These are phyloP conservation scores for Tephrocybe sp. DNA, from an alignment of 768 basidiomycete genomes.

Conservation along the genomic window DNA sequence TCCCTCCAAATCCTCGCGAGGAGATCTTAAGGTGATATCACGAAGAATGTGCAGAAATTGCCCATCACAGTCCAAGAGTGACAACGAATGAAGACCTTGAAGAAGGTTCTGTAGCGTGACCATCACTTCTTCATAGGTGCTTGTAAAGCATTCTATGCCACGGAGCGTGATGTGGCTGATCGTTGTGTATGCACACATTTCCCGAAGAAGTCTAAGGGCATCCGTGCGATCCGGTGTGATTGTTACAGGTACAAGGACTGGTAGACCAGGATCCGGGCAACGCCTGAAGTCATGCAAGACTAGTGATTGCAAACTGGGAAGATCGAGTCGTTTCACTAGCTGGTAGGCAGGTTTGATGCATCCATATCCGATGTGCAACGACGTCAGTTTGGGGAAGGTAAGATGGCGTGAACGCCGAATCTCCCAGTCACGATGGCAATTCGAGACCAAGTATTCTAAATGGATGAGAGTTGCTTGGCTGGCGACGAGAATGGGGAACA, in stretches of 20 bases:
- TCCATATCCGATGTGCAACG: slow-evolving; percentile 13
- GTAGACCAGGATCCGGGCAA: slow-evolving; percentile 10
- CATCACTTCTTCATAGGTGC: slow-evolving; percentile 8
- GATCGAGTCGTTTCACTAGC: slow-evolving; percentile 8
- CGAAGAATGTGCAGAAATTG: slow-evolving; percentile 13
- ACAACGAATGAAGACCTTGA: slow-evolving; percentile 9
- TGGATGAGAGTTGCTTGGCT: slow-evolving; percentile 14
- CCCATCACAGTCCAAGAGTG: slow-evolving; percentile 12
- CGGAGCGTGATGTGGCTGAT: slow-evolving; percentile 13
- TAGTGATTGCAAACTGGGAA: slow-evolving; percentile 12
- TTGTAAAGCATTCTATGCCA: slow-evolving; percentile 17
- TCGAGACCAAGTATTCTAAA: slow-evolving; percentile 13
- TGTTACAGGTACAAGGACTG: background rate
- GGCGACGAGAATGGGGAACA: slow-evolving; percentile 15
- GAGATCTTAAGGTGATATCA: slow-evolving; percentile 5
- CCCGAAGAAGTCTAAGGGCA: slow-evolving; percentile 7
- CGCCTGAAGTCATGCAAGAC: slow-evolving; percentile 15
- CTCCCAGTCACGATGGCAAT: slow-evolving; percentile 3
- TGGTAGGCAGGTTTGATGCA: slow-evolving; percentile 7
- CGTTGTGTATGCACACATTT: slow-evolving; percentile 7
- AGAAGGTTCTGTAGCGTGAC: slow-evolving; percentile 11
- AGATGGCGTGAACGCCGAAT: background rate
- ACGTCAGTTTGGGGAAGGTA: slow-evolving; percentile 14
- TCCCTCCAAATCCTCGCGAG: background rate
- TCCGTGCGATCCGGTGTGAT: slow-evolving; percentile 7